These are phyloP conservation scores for Myriosclerotinia curreyana DNA, from an alignment of 2,329 filamentous ascomycete genomes.

Conservation along the genomic window DNA sequence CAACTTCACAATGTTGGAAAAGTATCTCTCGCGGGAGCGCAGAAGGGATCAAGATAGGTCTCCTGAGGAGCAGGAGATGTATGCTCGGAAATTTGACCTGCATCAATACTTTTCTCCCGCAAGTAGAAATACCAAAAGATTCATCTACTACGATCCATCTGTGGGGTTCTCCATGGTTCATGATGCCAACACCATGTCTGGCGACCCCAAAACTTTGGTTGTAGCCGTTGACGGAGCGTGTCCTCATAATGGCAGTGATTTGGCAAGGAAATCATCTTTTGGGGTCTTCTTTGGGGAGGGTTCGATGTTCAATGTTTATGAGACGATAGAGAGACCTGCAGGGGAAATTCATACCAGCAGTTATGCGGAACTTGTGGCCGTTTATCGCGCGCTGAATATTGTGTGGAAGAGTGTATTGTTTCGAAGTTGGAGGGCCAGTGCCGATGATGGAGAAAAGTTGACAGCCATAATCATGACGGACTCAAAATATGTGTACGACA, in stretches of 20 bases:
- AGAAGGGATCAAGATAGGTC: not conserved
- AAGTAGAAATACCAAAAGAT: conserved; percentile 6
- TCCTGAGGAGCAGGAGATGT: not conserved
- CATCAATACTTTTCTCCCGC: conserved; percentile 10
- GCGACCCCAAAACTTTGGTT: not conserved
- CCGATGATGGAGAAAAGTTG: too few species aligned
- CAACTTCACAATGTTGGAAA: not conserved
- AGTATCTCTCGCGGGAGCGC: not conserved
- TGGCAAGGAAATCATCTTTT: not conserved
- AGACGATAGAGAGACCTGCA: rapidly evolving
- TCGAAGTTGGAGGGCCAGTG: not conserved
- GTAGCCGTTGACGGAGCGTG: conserved; percentile 7
- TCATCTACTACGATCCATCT: not conserved
- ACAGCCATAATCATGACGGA: conserved; percentile 6
- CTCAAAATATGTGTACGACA: not conserved
- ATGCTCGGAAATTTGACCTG: conserved; percentile 6
- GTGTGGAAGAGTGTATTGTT: not conserved
- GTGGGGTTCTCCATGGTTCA: not conserved
- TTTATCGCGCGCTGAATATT: not conserved
- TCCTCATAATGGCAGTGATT: not conserved
- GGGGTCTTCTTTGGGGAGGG: not conserved
- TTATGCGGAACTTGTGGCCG: not conserved
- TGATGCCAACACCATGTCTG: not conserved
- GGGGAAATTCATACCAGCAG: not conserved
- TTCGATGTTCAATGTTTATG: not conserved